A percentile compares a stretch with the other conserved stretches of the same genome.
Conservation (phyloP, 176 grass and related monocot species). For the Eragrostis nindensis region DNA sequence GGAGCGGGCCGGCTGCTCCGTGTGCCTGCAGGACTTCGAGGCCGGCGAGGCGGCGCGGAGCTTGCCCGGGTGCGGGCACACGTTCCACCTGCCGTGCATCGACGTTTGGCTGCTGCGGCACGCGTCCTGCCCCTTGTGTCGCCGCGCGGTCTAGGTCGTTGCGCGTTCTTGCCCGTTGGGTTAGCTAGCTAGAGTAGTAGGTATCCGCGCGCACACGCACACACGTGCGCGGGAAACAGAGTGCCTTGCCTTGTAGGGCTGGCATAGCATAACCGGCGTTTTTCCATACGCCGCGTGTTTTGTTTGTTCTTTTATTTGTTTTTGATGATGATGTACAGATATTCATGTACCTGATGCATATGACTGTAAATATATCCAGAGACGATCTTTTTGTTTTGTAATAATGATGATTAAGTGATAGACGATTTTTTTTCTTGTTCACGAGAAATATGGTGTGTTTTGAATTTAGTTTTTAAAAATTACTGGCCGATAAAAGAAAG, state of each 20-base stretch:
- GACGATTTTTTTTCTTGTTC: too few species aligned
- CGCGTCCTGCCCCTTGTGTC: slow-evolving; percentile 74
- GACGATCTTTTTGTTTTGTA: too few species aligned
- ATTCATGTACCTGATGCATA: background rate
- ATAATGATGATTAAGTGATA: too few species aligned
- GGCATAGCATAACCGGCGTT: background rate
- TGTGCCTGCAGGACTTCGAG: slow-evolving; percentile 88
- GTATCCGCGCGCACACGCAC: background rate
- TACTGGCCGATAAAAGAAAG: too few species aligned
- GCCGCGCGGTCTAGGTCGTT: slow-evolving; percentile 32
- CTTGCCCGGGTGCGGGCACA: slow-evolving; percentile 69
- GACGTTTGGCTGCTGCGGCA: slow-evolving; percentile 73
- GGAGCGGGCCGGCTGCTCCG: slow-evolving; percentile 54
- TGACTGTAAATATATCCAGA: too few species aligned
- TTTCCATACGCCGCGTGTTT: background rate
- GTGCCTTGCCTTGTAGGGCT: too few species aligned
- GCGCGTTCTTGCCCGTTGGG: background rate
- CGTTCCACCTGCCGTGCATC: slow-evolving; percentile 75
- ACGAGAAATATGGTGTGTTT: too few species aligned
- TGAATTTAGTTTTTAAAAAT: too few species aligned
- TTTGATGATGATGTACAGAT: background rate
- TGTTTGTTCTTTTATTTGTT: background rate
- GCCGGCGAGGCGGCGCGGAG: slow-evolving; percentile 55
- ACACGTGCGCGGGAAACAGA: background rate
- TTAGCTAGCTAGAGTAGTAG: too few species aligned